These are phyloP conservation scores for Inonotus hispidus DNA, from an alignment of 1,284 basidiomycete species.

Conservation along the genomic window DNA sequence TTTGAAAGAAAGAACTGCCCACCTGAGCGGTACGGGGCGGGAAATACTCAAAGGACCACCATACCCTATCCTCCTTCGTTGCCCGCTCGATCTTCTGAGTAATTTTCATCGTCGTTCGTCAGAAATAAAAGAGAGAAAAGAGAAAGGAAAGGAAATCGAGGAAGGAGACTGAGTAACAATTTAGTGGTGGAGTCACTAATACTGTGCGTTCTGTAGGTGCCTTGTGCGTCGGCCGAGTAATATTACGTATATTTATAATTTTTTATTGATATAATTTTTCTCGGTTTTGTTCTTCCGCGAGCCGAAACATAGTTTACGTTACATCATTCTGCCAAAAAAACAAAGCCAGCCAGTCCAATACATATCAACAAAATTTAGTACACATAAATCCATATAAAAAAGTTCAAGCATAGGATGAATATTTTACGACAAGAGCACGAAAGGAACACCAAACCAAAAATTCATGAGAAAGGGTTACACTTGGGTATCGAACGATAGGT, in stretches of 20 bases:
- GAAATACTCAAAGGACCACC: conserved; percentile 98
- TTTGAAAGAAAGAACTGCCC: conserved; percentile 19
- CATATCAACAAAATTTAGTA: not conserved
- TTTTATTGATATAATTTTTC: not conserved
- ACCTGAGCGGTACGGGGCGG: conserved; percentile 94
- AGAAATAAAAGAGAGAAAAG: conserved; percentile 8
- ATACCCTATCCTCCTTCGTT: conserved; percentile 74
- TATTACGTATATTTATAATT: not conserved
- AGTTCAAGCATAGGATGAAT: not conserved
- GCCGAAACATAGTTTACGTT: not conserved
- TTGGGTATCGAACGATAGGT: conserved; percentile 34
- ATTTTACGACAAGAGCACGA: not conserved
- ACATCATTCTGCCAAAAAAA: not conserved
- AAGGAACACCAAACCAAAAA: not conserved
- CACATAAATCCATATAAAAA: not conserved
- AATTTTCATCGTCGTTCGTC: conserved; percentile 66
- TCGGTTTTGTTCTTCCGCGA: not conserved
- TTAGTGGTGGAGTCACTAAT: not conserved
- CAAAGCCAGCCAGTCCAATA: not conserved
- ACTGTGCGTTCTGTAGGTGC: not conserved
- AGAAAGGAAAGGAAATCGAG: conserved; percentile 19
- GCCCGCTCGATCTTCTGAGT: conserved; percentile 85
- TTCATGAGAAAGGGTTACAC: conserved; percentile 4
- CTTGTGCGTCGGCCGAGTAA: not conserved
- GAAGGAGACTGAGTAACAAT: conserved; percentile 4